Conservation (phyloP, 257 asterid species). For the Fraxinus cuspidata region DNA sequence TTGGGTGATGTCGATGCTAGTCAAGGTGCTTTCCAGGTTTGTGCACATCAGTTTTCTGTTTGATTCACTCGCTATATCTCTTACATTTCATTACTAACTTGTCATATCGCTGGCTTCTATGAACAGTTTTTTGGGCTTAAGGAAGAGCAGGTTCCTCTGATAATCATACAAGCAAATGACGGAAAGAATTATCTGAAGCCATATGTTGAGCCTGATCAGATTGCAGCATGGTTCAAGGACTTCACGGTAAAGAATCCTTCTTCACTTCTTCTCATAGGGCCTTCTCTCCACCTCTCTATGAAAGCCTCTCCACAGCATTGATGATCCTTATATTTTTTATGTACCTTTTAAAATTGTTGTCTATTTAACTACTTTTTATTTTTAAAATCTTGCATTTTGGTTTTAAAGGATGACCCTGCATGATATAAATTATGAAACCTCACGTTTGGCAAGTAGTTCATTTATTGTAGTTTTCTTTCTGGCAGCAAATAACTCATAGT, state of each 20-base stretch:
- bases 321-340: slow-evolving; percentile 10
- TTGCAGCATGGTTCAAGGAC: slow-evolving; percentile 76
- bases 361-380: neutral
- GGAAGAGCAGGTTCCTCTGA: slow-evolving; percentile 79
- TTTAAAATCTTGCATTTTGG: neutral
- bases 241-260: slow-evolving; percentile 56
- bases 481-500: slow-evolving; percentile 19
- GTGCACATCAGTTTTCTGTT: slow-evolving; percentile 29
- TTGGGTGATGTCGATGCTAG: slow-evolving; percentile 86
- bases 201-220: slow-evolving; percentile 72
- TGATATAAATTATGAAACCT: too few relatives aligned
- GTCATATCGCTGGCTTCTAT: slow-evolving; percentile 21
- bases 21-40: slow-evolving; percentile 90
- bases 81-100: slow-evolving; percentile 15
- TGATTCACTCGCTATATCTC: slow-evolving; percentile 11
- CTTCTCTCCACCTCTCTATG: too few relatives aligned
- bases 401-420: neutral
- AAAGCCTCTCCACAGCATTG: slow-evolving; percentile 7
- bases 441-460: neutral
- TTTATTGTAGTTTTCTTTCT: slow-evolving; percentile 17
- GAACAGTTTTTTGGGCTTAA: slow-evolving; percentile 84
- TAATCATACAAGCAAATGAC: slow-evolving; percentile 64
- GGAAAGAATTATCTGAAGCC: slow-evolving; percentile 70
- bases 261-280: too few relatives aligned
- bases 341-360: too few relatives aligned